Percentiles rank a stretch among this genome's conserved stretches.
Conservation (phyloP, 768 basidiomycete genomes). For the Tylopilus plumbeoviolaceoides region DNA sequence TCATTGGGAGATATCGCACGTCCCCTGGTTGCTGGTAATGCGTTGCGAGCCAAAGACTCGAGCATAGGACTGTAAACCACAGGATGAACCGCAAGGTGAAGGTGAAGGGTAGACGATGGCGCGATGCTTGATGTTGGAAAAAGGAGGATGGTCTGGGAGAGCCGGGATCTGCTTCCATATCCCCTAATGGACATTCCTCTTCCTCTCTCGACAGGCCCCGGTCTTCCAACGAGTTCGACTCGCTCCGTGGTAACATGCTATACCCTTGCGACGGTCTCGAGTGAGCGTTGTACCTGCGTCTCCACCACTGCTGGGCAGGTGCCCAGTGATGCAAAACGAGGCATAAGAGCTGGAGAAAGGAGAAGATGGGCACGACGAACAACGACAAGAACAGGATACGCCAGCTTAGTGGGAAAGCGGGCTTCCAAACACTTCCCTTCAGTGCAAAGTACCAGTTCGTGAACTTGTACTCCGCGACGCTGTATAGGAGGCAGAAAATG, state of each 20-base stretch:
- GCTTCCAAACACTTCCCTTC: slow-evolving; percentile 10
- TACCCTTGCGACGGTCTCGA: slow-evolving; percentile 4
- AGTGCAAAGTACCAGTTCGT: slow-evolving; percentile 4
- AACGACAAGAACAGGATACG: slow-evolving; percentile 13
- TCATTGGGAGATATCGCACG: slow-evolving; percentile 10
- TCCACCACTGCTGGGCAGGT: background rate
- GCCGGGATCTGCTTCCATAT: background rate
- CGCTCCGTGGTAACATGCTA: slow-evolving; percentile 7
- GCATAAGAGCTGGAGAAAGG: slow-evolving; percentile 7
- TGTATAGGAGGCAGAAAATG: slow-evolving; percentile 6
- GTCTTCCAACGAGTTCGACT: slow-evolving; percentile 4
- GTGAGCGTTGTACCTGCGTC: background rate
- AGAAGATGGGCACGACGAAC: slow-evolving; percentile 12
- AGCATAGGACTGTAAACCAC: slow-evolving; percentile 4
- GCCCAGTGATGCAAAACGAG: background rate
- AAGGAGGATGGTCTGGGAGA: background rate
- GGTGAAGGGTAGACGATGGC: background rate
- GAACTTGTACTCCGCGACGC: slow-evolving; percentile 9
- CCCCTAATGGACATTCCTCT: background rate
- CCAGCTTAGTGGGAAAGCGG: slow-evolving; percentile 20
- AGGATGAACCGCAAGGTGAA: background rate
- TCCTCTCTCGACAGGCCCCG: background rate
- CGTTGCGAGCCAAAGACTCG: slow-evolving; percentile 4
- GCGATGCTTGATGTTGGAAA: background rate
- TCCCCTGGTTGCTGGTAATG: slow-evolving; percentile 8